phyloP scores from a whole-genome alignment of 257 asterid genomes.

The Solanum chmielewskii region DNA sequence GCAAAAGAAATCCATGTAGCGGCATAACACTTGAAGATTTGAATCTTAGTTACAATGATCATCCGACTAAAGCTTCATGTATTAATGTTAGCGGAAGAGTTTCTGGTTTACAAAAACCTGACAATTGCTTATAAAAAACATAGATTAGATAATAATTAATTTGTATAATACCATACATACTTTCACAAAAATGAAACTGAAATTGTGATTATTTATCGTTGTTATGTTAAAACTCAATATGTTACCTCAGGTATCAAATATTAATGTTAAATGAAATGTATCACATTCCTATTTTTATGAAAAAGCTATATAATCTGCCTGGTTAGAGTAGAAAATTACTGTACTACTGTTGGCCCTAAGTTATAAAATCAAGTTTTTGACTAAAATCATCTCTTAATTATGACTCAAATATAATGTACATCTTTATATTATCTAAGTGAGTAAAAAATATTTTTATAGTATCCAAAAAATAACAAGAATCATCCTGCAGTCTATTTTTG shows the following conservation, averaged over 20 bases:
- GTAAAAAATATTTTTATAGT: fast-evolving
- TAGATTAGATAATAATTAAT: background rate
- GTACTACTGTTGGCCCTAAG: background rate
- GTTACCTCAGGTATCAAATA: background rate
- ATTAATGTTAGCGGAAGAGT: background rate
- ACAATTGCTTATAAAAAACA: background rate
- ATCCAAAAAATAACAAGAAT: no score
- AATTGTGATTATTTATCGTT: background rate
- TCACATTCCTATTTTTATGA: background rate
- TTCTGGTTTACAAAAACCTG: background rate
- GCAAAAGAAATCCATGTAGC: background rate
- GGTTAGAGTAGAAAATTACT: background rate
- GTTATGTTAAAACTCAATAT: background rate
- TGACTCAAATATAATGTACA: no score
- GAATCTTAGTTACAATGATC: background rate
- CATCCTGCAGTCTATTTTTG: no score
- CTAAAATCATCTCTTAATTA: no score
- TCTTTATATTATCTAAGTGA: no score
- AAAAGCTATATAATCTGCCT: background rate
- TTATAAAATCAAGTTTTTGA: no score
- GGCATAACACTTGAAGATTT: background rate
- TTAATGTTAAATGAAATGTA: background rate
- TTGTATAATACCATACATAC: background rate
- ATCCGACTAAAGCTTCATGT: background rate
- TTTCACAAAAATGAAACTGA: background rate